Evolutionary conservation across 1,284 basidiomycete genomes (phyloP).

Genomic region (Abortiporus biennis): DNA sequence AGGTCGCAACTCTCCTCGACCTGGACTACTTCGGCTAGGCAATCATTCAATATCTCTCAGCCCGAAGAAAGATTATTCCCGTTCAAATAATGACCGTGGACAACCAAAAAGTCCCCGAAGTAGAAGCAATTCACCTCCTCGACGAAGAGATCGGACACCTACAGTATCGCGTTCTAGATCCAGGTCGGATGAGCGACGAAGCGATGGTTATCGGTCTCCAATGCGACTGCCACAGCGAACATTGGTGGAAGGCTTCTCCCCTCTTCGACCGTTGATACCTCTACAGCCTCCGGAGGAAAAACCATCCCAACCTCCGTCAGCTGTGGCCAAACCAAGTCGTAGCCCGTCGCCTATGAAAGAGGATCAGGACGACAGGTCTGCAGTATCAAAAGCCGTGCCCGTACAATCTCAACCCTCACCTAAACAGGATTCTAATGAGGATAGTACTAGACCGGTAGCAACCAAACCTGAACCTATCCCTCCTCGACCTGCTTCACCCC

Average conservation of each 20-base stretch:
- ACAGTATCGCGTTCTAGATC: too few species aligned
- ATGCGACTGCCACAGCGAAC: constrained; percentile 11
- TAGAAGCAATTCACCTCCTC: not conserved
- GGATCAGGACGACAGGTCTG: too few species aligned
- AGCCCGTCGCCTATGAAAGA: not conserved
- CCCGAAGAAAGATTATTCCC: constrained; percentile 6
- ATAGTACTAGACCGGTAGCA: too few species aligned
- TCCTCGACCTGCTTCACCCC: too few species aligned
- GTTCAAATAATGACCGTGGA: constrained; percentile 9
- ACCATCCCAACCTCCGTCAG: not conserved
- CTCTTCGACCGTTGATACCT: constrained; percentile 10
- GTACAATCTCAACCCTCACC: too few species aligned
- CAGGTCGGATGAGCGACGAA: not conserved
- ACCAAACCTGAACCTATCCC: too few species aligned
- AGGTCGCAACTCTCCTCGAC: constrained; percentile 8
- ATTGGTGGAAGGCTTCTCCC: constrained; percentile 11
- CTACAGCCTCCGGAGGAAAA: constrained; percentile 7
- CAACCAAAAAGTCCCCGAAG: constrained; percentile 4
- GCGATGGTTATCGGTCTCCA: constrained; percentile 7
- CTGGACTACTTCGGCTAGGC: constrained; percentile 23
- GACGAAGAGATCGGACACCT: not conserved
- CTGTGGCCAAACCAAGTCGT: too few species aligned
- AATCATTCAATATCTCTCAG: constrained; percentile 27
- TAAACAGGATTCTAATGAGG: too few species aligned
- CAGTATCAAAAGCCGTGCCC: too few species aligned